Conservation (phyloP, 208 protist species). For the Acanthamoeba sp. region DNA sequence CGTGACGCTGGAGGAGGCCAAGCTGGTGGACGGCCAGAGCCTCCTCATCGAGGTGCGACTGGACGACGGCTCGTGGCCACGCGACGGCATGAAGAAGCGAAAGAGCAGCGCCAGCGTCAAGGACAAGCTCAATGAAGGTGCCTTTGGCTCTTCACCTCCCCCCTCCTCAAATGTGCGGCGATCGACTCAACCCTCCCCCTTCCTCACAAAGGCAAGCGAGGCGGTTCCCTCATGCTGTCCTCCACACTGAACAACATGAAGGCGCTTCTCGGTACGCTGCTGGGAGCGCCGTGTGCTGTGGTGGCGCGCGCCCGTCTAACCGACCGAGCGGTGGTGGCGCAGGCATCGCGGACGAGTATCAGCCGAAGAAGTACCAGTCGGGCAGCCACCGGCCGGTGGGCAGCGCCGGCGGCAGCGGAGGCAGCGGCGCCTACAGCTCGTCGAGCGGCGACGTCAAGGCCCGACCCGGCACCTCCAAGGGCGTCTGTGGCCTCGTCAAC, state of each 20-base stretch:
- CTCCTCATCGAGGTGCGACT: constrained; percentile 60
- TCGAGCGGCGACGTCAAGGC: not conserved
- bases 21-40: constrained; percentile 62
- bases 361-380: not conserved
- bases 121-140: not conserved
- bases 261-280: not conserved
- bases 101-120: constrained; percentile 5
- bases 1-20: constrained; percentile 56
- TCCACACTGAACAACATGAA: constrained; percentile 32
- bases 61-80: constrained; percentile 70
- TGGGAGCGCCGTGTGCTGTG: too few species aligned
- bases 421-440: not conserved
- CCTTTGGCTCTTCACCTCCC: not conserved
- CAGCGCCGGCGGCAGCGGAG: not conserved
- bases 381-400: not conserved
- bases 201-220: not conserved
- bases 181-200: too few species aligned
- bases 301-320: too few species aligned
- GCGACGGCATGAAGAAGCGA: not conserved
- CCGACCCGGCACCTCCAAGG: not conserved
- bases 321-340: too few species aligned
- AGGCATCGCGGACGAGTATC: not conserved
- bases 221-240: not conserved
- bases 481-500: constrained; percentile 62
- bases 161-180: too few species aligned